These are phyloP conservation scores for Oryza punctata DNA, from an alignment of 176 grass and related monocot genomes.

Conservation along the genomic window DNA sequence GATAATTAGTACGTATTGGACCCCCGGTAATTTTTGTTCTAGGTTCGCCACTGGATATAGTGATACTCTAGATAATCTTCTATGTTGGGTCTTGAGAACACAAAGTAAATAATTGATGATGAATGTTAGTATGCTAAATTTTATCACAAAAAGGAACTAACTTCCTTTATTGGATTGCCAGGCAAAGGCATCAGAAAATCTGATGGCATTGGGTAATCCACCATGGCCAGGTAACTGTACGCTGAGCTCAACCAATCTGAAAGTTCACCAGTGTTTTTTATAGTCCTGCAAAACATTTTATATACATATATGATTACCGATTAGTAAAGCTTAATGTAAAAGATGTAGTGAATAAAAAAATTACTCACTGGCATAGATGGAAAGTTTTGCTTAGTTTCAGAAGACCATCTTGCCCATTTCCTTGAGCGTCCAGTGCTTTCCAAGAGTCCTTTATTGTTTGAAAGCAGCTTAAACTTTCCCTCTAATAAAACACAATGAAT, in stretches of 20 bases:
- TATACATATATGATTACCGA: not conserved
- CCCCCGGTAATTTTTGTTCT: too few relatives aligned
- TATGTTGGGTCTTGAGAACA: not conserved
- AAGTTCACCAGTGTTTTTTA: constrained; percentile 69
- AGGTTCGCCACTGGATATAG: too few relatives aligned
- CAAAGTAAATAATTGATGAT: not conserved
- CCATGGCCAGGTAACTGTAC: constrained; percentile 96
- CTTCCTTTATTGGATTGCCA: constrained; percentile 90
- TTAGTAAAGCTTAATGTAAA: not conserved
- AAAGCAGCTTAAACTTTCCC: constrained; percentile 87
- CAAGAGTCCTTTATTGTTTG: constrained; percentile 83
- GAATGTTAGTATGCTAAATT: not conserved
- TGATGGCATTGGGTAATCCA: constrained; percentile 86
- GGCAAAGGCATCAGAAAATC: constrained; percentile 94
- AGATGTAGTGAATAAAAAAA: not conserved
- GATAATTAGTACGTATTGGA: too few relatives aligned
- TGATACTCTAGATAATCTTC: not conserved
- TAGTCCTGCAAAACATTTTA: constrained; percentile 45
- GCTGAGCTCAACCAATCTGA: constrained; percentile 86
- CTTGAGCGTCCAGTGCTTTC: constrained; percentile 70
- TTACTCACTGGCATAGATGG: constrained; percentile 72
- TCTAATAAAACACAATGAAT: constrained; percentile 57
- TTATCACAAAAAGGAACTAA: constrained; percentile 34
- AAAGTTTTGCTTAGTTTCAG: constrained; percentile 79
- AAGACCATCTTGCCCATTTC: constrained; percentile 56